Conservation (phyloP, 495 filamentous ascomycete genomes). For the Xylaria palmicola region DNA sequence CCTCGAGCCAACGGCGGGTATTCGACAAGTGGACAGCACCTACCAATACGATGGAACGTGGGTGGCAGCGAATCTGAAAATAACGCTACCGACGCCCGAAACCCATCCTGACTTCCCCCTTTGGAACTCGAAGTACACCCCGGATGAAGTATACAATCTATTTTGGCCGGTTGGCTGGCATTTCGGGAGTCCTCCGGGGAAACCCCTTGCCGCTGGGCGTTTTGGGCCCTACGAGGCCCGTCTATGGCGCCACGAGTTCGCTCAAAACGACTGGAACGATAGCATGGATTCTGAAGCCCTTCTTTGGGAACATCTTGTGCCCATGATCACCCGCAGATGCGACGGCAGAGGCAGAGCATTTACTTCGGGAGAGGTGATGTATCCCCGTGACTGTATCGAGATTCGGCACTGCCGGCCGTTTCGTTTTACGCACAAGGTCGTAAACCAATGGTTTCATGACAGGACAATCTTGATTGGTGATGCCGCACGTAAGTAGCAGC, state of each 20-base stretch:
- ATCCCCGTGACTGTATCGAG: constrained; percentile 50
- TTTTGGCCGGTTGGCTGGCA: constrained; percentile 52
- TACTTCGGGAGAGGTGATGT: constrained; percentile 31
- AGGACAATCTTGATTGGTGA: constrained; percentile 51
- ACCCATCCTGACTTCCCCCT: constrained; percentile 51
- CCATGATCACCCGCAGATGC: constrained; percentile 28
- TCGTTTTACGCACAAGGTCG: constrained; percentile 45
- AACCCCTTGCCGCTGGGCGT: constrained; percentile 47
- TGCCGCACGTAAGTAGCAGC: constrained; percentile 32
- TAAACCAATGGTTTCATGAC: constrained; percentile 51
- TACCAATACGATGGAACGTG: constrained; percentile 51
- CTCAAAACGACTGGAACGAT: constrained; percentile 29
- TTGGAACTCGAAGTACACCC: constrained; percentile 49
- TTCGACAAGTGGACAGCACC: constrained; percentile 38
- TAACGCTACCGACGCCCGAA: constrained; percentile 42
- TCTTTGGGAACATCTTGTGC: constrained; percentile 30
- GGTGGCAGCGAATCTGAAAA: constrained; percentile 53
- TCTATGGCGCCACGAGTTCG: constrained; percentile 54
- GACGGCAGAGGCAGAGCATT: constrained; percentile 18
- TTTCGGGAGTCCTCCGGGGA: constrained; percentile 45
- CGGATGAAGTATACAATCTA: constrained; percentile 49
- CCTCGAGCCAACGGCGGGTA: constrained; percentile 44
- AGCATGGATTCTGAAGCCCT: constrained; percentile 25
- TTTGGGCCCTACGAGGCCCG: constrained; percentile 45
- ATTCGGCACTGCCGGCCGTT: constrained; percentile 52